Percentiles rank a stretch among this genome's conserved stretches.
These are phyloP conservation scores for Chrysoporthe deuterocubensis DNA, from an alignment of 2,329 filamentous ascomycete genomes.

Conservation along the genomic window DNA sequence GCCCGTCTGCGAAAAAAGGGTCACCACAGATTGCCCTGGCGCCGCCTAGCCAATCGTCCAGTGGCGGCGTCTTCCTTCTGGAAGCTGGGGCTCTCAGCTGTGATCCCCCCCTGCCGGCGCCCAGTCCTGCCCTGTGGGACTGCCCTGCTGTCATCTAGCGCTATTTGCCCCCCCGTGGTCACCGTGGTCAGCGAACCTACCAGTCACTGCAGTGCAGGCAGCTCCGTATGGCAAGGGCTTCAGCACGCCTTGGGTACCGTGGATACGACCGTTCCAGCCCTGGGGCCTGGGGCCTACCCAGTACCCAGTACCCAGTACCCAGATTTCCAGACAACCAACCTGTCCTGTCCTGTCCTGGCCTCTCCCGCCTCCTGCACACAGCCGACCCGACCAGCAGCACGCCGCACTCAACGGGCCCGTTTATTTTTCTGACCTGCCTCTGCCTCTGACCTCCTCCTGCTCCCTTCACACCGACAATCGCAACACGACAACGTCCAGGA, in stretches of 20 bases:
- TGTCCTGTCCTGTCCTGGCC: constrained; percentile 19
- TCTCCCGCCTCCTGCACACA: background rate
- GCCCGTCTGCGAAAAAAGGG: constrained; percentile 8
- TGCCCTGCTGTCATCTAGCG: constrained; percentile 3
- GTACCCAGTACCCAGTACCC: background rate
- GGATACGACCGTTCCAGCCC: background rate
- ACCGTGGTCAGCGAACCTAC: background rate
- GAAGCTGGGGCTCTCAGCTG: constrained; percentile 4
- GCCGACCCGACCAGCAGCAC: background rate
- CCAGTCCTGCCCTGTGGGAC: background rate
- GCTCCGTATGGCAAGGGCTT: background rate
- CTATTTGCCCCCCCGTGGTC: too few species aligned
- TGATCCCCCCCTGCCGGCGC: background rate
- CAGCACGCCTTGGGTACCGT: background rate
- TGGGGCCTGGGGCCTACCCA: background rate
- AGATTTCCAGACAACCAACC: constrained; percentile 22
- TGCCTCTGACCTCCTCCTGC: constrained; percentile 22
- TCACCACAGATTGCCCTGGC: constrained; percentile 1
- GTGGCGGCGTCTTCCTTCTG: background rate
- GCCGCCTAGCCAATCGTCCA: background rate
- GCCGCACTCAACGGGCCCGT: constrained; percentile 25
- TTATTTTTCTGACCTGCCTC: constrained; percentile 28
- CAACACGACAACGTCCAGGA: constrained; percentile 20
- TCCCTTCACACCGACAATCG: constrained; percentile 31
- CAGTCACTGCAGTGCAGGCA: background rate